These are phyloP conservation scores for Fraxinus floribunda DNA, from an alignment of 305 asterid species.

Conservation along the genomic window DNA sequence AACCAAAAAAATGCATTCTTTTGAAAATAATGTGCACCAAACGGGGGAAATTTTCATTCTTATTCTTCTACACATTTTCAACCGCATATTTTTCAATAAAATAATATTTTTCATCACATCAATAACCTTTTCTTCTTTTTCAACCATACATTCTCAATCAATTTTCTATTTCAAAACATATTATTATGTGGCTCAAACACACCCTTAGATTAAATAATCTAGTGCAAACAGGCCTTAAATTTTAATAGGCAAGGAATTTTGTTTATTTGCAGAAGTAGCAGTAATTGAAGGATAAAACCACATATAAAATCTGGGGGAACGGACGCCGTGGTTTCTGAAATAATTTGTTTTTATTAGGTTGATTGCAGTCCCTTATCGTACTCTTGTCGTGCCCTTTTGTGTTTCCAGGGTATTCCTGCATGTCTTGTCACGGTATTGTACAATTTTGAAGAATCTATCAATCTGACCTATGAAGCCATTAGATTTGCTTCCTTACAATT, in stretches of 20 bases:
- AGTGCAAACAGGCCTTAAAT: too few relatives aligned
- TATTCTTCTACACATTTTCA: too few relatives aligned
- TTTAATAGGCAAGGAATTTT: neutral
- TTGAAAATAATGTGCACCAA: too few relatives aligned
- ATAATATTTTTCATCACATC: too few relatives aligned
- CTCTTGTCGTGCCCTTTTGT: neutral
- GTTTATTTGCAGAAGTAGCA: neutral
- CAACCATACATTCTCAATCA: too few relatives aligned
- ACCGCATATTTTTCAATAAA: too few relatives aligned
- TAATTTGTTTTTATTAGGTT: neutral
- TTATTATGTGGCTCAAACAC: too few relatives aligned
- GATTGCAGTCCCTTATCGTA: neutral
- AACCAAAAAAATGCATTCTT: too few relatives aligned
- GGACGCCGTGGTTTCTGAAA: neutral
- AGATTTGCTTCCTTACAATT: conserved; percentile 1
- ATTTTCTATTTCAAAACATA: too few relatives aligned
- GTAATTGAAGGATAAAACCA: neutral
- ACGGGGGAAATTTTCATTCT: too few relatives aligned
- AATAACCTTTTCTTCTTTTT: too few relatives aligned
- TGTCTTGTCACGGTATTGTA: neutral
- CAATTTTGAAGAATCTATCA: neutral
- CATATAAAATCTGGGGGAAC: neutral
- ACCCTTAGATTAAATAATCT: too few relatives aligned
- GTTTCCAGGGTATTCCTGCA: conserved; percentile 2
- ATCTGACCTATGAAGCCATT: neutral